Conservation (phyloP, 2,329 filamentous ascomycete species). For the Ceratocystis variospora region DNA sequence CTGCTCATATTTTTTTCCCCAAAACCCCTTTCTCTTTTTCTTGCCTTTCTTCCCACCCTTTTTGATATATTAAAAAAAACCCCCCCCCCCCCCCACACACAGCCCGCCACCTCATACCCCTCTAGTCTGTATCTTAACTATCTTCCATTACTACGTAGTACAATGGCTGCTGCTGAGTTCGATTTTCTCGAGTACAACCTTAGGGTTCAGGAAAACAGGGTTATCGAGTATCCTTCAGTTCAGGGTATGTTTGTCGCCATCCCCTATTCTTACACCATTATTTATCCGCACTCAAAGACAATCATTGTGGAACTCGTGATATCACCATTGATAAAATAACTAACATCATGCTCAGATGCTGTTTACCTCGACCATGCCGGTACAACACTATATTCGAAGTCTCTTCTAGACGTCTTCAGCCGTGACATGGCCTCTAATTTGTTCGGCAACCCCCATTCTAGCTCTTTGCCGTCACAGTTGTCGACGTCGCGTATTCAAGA, state of each 20-base stretch:
- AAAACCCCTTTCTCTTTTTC: too few species aligned
- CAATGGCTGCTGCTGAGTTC: slow-evolving; percentile 2
- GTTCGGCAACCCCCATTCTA: slow-evolving; percentile 57
- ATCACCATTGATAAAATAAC: too few species aligned
- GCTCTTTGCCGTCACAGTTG: slow-evolving; percentile 43
- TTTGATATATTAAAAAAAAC: not conserved
- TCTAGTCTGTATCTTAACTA: not conserved
- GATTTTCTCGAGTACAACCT: slow-evolving; percentile 37
- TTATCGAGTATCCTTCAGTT: slow-evolving; percentile 55
- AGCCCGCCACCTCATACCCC: not conserved
- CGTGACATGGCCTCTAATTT: slow-evolving; percentile 41
- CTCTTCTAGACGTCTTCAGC: slow-evolving; percentile 42
- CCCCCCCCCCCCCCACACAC: not conserved
- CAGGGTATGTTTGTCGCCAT: slow-evolving; percentile 35
- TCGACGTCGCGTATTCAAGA: slow-evolving; percentile 44
- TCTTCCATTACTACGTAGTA: not conserved
- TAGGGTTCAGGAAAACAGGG: slow-evolving; percentile 44
- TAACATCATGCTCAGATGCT: slow-evolving; percentile 23
- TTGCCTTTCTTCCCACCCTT: too few species aligned
- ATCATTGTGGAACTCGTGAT: too few species aligned
- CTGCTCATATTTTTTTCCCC: too few species aligned
- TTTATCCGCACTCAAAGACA: not conserved
- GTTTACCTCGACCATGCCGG: slow-evolving; percentile 47
- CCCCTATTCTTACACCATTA: not conserved
- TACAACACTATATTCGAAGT: slow-evolving; percentile 44